Evolutionary conservation across 2,329 filamentous ascomycete genomes (phyloP), one percentile per base, ranked within the genome.

Genomic region (Fusarium lyarnte): DNA sequence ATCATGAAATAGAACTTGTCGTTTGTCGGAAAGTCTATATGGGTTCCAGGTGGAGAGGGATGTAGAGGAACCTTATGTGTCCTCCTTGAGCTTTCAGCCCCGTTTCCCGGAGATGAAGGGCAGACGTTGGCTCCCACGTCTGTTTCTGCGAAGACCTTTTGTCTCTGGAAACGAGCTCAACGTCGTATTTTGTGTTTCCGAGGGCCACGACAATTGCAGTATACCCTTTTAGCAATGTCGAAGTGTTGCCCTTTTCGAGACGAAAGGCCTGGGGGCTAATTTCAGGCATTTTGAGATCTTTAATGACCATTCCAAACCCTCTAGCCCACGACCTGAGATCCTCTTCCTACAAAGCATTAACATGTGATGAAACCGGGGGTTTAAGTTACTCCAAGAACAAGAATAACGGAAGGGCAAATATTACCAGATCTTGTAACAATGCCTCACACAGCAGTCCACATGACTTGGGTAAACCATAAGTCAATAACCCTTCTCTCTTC

Each of bases 231-330:
- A 76, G 66, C 17, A 76, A 59, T n/a, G 74, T 66, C 25, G 74
- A 76, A n/a, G 70, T 75, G 59, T 76, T 76, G 61, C 70, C 71
- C 43, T 76, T 76, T 29, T 76, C 74, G 49, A 76, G 74, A 33
- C 74, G 74, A 47, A 76, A 76, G 49, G 74, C 74, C 51, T 76
- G 74, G 10, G 74, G 74, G n/a, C 65, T 69, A 42, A 76, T 76
- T 35, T 76, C 74, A 46, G 74, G 74, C 39, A 49, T 68, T n/a
- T 59, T 62, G 19, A 76, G 62, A 53, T 76, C 74, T 41, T 76
- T 76, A 21, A 76, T 73, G 14, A 68, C 67, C 61, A 76, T 69
- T 13, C 74, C 74, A 47, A 76, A 67, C 31, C 53, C 66, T 54
- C 53, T 74, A 16, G 74, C 74, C 74, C 74, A 76, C 17, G 63